Percentiles rank a stretch among this genome's conserved stretches.
Conservation (phyloP, 2,329 filamentous ascomycete species). For the Epicoccum nigrum region DNA sequence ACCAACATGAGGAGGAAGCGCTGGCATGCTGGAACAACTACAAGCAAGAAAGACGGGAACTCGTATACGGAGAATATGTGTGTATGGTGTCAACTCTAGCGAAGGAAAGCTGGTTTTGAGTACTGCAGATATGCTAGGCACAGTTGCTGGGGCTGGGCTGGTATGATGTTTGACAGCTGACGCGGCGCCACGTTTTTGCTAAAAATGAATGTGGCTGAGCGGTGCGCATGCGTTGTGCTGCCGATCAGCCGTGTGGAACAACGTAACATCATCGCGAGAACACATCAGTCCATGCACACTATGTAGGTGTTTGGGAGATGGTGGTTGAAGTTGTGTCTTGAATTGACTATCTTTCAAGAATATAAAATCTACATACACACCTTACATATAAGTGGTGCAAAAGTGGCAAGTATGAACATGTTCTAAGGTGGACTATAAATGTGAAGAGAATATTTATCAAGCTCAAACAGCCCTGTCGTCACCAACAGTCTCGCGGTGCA, state of each 20-base stretch:
- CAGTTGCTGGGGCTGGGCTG: slow-evolving; percentile 14
- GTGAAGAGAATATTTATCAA: too few relatives aligned
- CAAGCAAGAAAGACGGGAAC: background rate
- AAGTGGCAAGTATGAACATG: background rate
- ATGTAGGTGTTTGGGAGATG: background rate
- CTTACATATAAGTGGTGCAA: background rate
- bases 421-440: background rate
- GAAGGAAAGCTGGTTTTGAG: background rate
- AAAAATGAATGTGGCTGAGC: slow-evolving; percentile 20
- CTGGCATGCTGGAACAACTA: slow-evolving; percentile 26
- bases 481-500: slow-evolving; percentile 30
- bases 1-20: slow-evolving; percentile 25
- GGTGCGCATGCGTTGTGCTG: slow-evolving; percentile 1
- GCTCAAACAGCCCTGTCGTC: slow-evolving; percentile 18
- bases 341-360: background rate
- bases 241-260: slow-evolving; percentile 3
- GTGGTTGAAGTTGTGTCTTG: background rate
- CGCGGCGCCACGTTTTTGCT: slow-evolving; percentile 30
- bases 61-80: background rate
- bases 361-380: background rate
- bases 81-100: background rate
- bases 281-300: too few relatives aligned
- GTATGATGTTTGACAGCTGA: slow-evolving; percentile 15
- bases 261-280: background rate
- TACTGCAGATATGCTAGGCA: background rate